A percentile compares a stretch with the other conserved stretches of the same genome.
These are phyloP conservation scores for Pythium phragmitis DNA, from an alignment of 352 stramenopile genomes.

Conservation along the genomic window DNA sequence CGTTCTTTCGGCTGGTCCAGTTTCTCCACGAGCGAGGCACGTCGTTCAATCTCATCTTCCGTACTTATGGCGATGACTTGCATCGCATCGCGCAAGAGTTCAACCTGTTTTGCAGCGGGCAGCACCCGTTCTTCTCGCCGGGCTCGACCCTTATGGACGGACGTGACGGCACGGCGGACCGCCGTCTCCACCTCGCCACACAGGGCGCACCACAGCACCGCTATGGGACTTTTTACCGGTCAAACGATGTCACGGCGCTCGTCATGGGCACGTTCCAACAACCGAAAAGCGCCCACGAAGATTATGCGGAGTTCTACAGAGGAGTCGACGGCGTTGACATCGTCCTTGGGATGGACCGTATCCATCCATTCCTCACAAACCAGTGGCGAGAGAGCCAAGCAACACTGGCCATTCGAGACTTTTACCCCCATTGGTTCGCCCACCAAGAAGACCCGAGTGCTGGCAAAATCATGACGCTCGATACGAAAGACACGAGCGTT, in stretches of 20 bases:
- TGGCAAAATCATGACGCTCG: constrained; percentile 60
- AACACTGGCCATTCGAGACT: constrained; percentile 72
- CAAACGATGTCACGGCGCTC: constrained; percentile 46
- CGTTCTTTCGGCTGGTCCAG: constrained; percentile 62
- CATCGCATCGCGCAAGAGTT: constrained; percentile 70
- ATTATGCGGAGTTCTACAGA: constrained; percentile 40
- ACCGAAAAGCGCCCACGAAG: constrained; percentile 28
- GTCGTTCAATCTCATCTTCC: constrained; percentile 78
- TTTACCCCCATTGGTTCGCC: constrained; percentile 73
- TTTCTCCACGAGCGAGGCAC: constrained; percentile 42
- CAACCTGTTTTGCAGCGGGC: constrained; percentile 71
- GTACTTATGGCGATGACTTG: constrained; percentile 72
- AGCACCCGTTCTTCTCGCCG: constrained; percentile 57
- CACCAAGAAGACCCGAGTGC: constrained; percentile 47
- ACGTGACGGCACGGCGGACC: constrained; percentile 44
- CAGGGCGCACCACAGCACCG: constrained; percentile 33
- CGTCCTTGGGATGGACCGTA: constrained; percentile 39
- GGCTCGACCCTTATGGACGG: constrained; percentile 51
- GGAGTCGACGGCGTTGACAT: constrained; percentile 27
- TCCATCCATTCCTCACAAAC: constrained; percentile 52
- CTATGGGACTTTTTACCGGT: constrained; percentile 67
- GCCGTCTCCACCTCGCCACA: constrained; percentile 35
- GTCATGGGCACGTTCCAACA: constrained; percentile 78
- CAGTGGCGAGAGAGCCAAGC: constrained; percentile 48
- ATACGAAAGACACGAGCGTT: constrained; percentile 30